phyloP scores from a whole-genome alignment of 2,329 filamentous ascomycete genomes.

The Colletotrichum gigasporum region DNA sequence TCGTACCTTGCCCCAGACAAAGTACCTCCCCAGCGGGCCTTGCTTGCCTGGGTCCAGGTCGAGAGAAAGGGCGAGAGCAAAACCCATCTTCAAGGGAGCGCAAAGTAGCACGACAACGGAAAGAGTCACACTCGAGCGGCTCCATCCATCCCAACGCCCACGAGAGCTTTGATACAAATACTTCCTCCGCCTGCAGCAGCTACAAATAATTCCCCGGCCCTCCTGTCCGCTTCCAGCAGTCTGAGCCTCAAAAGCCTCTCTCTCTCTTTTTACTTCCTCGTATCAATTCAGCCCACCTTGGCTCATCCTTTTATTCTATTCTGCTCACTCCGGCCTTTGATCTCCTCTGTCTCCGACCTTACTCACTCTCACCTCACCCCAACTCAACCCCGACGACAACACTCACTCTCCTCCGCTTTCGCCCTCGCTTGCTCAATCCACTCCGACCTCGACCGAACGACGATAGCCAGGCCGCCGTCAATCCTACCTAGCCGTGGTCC shows the following conservation, averaged over 20 bases:
- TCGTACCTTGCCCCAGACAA: slow-evolving; percentile 1
- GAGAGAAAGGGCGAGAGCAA: neutral
- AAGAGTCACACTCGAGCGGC: slow-evolving; percentile 34
- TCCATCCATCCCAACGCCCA: slow-evolving; percentile 6
- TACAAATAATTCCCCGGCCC: slow-evolving; percentile 23
- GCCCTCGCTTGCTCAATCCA: neutral
- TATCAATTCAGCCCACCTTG: neutral
- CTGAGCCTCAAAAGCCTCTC: slow-evolving; percentile 7
- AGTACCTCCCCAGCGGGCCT: neutral
- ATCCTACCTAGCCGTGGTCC: slow-evolving; percentile 7
- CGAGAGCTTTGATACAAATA: slow-evolving; percentile 15
- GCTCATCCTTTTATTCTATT: neutral
- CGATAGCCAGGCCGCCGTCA: neutral
- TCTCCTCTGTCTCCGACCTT: no score
- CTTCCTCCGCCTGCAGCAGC: slow-evolving; percentile 3
- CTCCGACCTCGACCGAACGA: neutral
- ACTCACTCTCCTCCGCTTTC: neutral
- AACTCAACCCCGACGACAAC: neutral
- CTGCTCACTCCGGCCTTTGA: neutral
- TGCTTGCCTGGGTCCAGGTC: slow-evolving; percentile 1
- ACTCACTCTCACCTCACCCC: no score
- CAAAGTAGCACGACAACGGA: slow-evolving; percentile 29
- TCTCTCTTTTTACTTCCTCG: neutral
- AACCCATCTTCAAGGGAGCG: slow-evolving; percentile 20
- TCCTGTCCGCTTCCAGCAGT: slow-evolving; percentile 5